A percentile compares a stretch with the other conserved stretches of the same genome.
Evolutionary conservation across 768 basidiomycete species (phyloP).

Genomic region (Boletus vinaceobasis): DNA sequence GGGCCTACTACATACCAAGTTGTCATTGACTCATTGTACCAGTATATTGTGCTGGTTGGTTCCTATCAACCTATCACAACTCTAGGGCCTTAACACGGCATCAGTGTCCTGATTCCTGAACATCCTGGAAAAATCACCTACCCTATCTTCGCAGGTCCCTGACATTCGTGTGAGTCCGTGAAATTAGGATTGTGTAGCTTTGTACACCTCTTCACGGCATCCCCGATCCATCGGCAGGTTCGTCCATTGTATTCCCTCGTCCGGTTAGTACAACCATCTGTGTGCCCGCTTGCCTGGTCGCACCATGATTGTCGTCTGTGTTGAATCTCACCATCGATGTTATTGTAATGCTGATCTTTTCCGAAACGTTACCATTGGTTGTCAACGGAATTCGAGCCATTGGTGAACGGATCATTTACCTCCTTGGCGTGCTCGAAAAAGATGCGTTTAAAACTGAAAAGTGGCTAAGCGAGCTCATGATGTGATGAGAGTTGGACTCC

Average conservation of each 20-base stretch:
- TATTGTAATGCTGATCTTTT: too few relatives aligned
- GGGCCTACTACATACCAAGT: slow-evolving; percentile 8
- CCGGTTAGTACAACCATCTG: too few relatives aligned
- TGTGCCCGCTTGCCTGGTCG: too few relatives aligned
- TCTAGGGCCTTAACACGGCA: slow-evolving; percentile 6
- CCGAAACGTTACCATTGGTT: neutral
- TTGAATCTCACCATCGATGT: too few relatives aligned
- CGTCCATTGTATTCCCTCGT: neutral
- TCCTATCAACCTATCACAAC: slow-evolving; percentile 28
- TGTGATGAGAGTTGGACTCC: neutral
- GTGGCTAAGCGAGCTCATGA: neutral
- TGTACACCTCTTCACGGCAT: slow-evolving; percentile 14
- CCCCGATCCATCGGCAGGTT: slow-evolving; percentile 25
- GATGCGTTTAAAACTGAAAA: too few relatives aligned
- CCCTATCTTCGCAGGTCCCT: slow-evolving; percentile 23
- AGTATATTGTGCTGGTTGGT: slow-evolving; percentile 24
- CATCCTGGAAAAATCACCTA: neutral
- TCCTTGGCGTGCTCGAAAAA: neutral
- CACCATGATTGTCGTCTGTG: too few relatives aligned
- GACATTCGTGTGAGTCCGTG: slow-evolving; percentile 20
- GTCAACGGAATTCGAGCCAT: neutral
- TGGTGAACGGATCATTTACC: neutral
- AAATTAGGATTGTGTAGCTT: slow-evolving; percentile 16
- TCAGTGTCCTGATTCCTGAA: neutral
- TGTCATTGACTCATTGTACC: slow-evolving; percentile 23